Evolutionary conservation across 192 early-diverging fungal genomes (phyloP).

Genomic region (Haplosporangium gracile): DNA sequence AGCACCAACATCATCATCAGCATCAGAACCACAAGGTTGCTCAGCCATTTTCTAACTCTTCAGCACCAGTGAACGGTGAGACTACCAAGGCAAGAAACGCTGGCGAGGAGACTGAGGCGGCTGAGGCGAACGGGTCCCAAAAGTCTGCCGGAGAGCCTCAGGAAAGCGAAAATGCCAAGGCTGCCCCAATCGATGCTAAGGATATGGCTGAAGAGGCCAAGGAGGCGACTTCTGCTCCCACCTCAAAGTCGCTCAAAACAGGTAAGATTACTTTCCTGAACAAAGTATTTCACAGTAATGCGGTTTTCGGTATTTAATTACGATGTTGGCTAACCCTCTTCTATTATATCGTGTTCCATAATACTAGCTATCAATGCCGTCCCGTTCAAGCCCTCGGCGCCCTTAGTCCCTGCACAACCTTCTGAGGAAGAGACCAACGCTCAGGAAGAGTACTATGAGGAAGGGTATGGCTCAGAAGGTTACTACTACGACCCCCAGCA

Average conservation of each 20-base stretch:
- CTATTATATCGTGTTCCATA: neutral
- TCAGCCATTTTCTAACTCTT: neutral
- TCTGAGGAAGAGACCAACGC: neutral
- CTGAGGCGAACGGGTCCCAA: conserved; percentile 9
- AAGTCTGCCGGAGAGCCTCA: neutral
- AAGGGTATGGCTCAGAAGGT: conserved; percentile 15
- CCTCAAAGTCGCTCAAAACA: conserved; percentile 47
- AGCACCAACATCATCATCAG: conserved; percentile 3
- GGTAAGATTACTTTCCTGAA: conserved; percentile 1
- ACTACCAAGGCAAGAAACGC: neutral
- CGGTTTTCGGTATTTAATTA: neutral
- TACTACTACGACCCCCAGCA: conserved; percentile 51
- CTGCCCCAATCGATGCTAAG: neutral
- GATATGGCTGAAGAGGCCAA: neutral
- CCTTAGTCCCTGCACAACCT: conserved; percentile 9
- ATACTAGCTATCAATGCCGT: conserved; percentile 46
- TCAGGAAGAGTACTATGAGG: conserved; percentile 41
- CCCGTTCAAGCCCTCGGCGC: conserved; percentile 39
- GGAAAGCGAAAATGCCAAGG: conserved; percentile 1
- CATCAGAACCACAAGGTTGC: neutral
- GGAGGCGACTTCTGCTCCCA: conserved; percentile 11
- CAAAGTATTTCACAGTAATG: neutral
- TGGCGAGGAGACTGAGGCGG: neutral
- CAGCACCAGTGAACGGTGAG: neutral
- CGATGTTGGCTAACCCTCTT: neutral